These are phyloP conservation scores for Candida easanensis DNA, from an alignment of 805 yeast species.

Conservation along the genomic window DNA sequence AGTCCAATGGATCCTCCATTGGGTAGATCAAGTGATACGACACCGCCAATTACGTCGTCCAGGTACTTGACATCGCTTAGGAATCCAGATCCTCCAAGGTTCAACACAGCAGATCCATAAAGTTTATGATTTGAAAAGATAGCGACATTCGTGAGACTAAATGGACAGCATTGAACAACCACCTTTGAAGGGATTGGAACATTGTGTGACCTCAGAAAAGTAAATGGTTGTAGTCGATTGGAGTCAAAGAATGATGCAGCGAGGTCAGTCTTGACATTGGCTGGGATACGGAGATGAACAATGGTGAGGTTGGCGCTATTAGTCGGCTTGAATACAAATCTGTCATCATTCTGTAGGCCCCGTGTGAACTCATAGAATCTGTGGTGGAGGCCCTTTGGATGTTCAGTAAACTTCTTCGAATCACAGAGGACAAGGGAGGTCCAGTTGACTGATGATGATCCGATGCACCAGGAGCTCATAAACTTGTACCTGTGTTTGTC, in stretches of 20 bases:
- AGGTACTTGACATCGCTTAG: conserved; percentile 26
- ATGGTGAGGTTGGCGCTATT: conserved; percentile 13
- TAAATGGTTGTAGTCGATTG: conserved; percentile 11
- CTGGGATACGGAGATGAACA: conserved; percentile 17
- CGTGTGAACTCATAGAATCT: conserved; percentile 2
- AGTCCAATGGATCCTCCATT: conserved; percentile 20
- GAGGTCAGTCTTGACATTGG: not conserved
- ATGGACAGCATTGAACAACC: conserved; percentile 26
- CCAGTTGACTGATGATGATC: conserved; percentile 16
- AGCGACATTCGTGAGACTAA: conserved; percentile 29
- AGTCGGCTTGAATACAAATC: conserved; percentile 22
- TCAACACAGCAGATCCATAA: conserved; percentile 20
- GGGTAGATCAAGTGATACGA: conserved; percentile 15
- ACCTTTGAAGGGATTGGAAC: conserved; percentile 20
- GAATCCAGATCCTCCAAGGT: conserved; percentile 17
- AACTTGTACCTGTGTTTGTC: conserved; percentile 16
- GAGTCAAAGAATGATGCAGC: conserved; percentile 13
- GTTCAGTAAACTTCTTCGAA: conserved; percentile 3
- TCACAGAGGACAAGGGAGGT: conserved; percentile 10
- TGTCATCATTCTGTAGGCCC: conserved; percentile 9
- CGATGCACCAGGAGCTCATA: conserved; percentile 18
- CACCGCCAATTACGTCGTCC: conserved; percentile 28
- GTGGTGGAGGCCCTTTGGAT: not conserved
- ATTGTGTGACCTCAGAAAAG: conserved; percentile 7
- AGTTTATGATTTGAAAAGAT: conserved; percentile 24